Conservation (phyloP, 148 eudicot genomes). For the Rhododendron mucronatum region DNA sequence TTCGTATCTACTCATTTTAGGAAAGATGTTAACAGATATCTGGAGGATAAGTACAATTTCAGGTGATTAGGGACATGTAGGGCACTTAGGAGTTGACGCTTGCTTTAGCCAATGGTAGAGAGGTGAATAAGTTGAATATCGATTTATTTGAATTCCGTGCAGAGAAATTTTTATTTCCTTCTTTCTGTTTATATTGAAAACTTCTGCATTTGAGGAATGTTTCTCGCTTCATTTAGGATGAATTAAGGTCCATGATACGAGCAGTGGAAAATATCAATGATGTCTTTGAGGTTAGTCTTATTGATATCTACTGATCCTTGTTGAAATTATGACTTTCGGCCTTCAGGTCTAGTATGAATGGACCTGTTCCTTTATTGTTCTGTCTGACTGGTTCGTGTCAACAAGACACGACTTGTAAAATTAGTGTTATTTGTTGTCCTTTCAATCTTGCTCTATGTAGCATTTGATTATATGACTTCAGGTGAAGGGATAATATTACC, state of each 20-base stretch:
- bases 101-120: neutral
- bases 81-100: neutral
- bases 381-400: neutral
- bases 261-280: neutral
- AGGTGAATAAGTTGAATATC: neutral
- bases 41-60: neutral
- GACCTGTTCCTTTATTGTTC: neutral
- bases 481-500: neutral
- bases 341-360: neutral
- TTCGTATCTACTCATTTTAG: neutral
- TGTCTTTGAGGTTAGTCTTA: neutral
- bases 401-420: neutral
- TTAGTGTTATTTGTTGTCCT: neutral
- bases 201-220: neutral
- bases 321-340: neutral
- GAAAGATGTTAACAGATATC: neutral
- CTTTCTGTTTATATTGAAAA: neutral
- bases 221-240: neutral
- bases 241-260: neutral
- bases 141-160: neutral
- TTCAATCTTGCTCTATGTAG: neutral
- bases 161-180: neutral
- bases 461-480: neutral
- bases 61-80: neutral
- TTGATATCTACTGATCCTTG: neutral